These are phyloP conservation scores for Sistotremastrum suecicum DNA, from an alignment of 768 basidiomycete species.

Conservation along the genomic window DNA sequence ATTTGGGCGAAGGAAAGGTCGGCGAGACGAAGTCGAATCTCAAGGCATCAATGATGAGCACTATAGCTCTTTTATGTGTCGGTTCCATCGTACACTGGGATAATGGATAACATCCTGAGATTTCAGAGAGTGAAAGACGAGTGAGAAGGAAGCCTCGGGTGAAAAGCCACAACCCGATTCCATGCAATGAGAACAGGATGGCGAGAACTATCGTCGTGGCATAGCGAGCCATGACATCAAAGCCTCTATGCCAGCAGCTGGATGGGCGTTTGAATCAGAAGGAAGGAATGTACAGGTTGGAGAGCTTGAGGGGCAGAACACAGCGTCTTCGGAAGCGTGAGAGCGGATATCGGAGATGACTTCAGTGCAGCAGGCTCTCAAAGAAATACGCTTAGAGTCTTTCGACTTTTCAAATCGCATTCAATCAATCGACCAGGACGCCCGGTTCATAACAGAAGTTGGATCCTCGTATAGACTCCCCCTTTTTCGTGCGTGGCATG, in stretches of 20 bases:
- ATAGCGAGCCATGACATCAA: too few relatives aligned
- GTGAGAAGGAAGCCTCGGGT: slow-evolving; percentile 83
- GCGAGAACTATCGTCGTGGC: not conserved
- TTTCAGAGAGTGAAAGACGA: slow-evolving; percentile 52
- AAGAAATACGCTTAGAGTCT: slow-evolving; percentile 50
- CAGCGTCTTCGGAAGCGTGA: too few relatives aligned
- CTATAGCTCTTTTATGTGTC: slow-evolving; percentile 66
- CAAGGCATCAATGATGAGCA: slow-evolving; percentile 84
- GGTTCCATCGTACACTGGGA: slow-evolving; percentile 33
- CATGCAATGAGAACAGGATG: slow-evolving; percentile 43
- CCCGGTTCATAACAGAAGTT: slow-evolving; percentile 38
- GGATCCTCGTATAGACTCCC: too few relatives aligned
- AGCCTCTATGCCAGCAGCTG: too few relatives aligned
- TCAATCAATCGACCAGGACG: slow-evolving; percentile 73
- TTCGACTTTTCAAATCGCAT: slow-evolving; percentile 76
- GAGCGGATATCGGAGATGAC: too few relatives aligned
- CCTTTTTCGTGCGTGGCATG: too few relatives aligned
- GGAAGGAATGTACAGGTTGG: too few relatives aligned
- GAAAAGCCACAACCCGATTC: slow-evolving; percentile 77
- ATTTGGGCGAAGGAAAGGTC: slow-evolving; percentile 43
- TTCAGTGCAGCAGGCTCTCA: slow-evolving; percentile 16
- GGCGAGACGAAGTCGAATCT: slow-evolving; percentile 88
- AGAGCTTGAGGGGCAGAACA: too few relatives aligned
- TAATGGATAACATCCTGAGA: slow-evolving; percentile 25
- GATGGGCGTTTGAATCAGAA: too few relatives aligned